Percentiles rank a stretch among this genome's conserved stretches.
Conservation (phyloP, 805 yeast species). For the Metschnikowia gruessii region DNA sequence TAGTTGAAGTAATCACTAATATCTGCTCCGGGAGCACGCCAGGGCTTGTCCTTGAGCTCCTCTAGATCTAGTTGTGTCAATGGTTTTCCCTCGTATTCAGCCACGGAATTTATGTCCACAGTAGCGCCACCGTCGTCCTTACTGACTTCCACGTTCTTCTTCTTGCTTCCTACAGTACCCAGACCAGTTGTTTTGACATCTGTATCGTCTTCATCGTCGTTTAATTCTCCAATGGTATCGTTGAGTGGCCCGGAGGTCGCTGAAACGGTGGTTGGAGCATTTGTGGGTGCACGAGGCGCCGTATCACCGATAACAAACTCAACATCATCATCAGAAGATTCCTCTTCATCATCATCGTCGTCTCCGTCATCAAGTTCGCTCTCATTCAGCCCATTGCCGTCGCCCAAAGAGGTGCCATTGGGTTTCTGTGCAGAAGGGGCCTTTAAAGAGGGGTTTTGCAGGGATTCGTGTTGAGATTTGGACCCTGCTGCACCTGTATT, state of each 20-base stretch:
- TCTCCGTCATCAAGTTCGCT: slow-evolving; percentile 6
- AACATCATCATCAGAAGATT: slow-evolving; percentile 60
- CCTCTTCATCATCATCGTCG: slow-evolving; percentile 40
- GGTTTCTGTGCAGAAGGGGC: neutral
- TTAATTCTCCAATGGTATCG: slow-evolving; percentile 32
- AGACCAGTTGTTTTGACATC: slow-evolving; percentile 14
- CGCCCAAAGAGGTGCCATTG: neutral
- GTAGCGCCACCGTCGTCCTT: slow-evolving; percentile 43
- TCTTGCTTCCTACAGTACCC: slow-evolving; percentile 14
- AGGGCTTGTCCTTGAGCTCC: slow-evolving; percentile 88
- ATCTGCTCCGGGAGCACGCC: slow-evolving; percentile 98
- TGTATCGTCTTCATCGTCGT: slow-evolving; percentile 23
- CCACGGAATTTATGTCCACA: slow-evolving; percentile 67
- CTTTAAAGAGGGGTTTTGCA: too few species aligned
- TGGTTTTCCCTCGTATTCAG: slow-evolving; percentile 75
- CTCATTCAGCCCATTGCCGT: neutral
- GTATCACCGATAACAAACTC: slow-evolving; percentile 71
- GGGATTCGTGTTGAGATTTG: neutral
- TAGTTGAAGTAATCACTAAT: slow-evolving; percentile 91
- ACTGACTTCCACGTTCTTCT: slow-evolving; percentile 30
- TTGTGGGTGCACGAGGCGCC: slow-evolving; percentile 17
- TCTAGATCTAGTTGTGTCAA: slow-evolving; percentile 77
- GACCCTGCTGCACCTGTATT: neutral
- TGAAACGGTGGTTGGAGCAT: slow-evolving; percentile 23
- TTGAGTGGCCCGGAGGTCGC: slow-evolving; percentile 27